A percentile compares a stretch with the other conserved stretches of the same genome.
Evolutionary conservation across 2,329 filamentous ascomycete species (phyloP).

Genomic region (Talaromyces sp.): DNA sequence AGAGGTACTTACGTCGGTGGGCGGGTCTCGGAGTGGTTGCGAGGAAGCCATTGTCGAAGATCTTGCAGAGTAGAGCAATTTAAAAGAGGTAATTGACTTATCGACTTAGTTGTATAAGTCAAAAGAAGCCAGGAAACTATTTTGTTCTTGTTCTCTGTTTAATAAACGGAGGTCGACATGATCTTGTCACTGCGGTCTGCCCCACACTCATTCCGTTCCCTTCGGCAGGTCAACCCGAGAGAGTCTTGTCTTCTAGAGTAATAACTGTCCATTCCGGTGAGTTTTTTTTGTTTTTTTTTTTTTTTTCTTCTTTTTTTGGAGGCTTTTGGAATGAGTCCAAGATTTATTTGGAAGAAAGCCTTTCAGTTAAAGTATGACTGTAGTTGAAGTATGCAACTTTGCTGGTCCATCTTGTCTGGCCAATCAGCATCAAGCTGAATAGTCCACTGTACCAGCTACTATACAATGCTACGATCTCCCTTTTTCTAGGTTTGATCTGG

Average conservation of each 20-base stretch:
- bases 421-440: neutral
- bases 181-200: neutral
- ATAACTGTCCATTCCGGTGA: neutral
- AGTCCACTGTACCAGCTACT: neutral
- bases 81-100: neutral
- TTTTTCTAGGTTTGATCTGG: neutral
- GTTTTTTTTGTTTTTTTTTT: no score
- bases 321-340: neutral
- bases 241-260: no score
- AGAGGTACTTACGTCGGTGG: conserved; percentile 4
- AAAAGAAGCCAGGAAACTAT: neutral
- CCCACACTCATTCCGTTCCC: neutral
- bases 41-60: conserved; percentile 1
- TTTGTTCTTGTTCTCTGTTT: neutral
- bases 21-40: conserved; percentile 1
- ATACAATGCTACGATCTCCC: neutral
- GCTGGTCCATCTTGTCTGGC: neutral
- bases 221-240: conserved; percentile 8
- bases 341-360: neutral
- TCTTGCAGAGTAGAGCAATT: neutral
- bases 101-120: neutral
- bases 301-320: no score
- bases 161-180: neutral
- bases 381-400: neutral
- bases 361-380: neutral